Base-by-base conservation (phyloP, 164 flowering plant genomes). In the Liriodendron chinense region DNA sequence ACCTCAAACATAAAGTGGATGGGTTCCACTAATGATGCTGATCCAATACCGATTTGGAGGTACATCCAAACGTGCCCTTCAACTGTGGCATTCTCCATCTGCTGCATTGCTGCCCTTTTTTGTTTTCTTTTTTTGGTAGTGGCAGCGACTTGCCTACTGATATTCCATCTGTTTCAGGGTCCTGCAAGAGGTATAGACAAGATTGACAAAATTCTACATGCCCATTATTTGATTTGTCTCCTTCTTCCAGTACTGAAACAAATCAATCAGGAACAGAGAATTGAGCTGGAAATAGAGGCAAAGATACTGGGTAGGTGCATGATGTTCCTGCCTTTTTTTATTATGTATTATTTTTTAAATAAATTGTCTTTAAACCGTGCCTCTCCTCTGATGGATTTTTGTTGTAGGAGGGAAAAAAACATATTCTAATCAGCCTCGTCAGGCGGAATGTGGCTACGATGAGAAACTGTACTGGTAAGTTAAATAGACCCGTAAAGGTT, bases 211-310 rank as follows among this genome's bases (percentile, higher is more conserved):
- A 81, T 81, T 70, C 80, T 84, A 20, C 78, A 81, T 67, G 82
- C 85, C 64, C 92, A 89, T 74, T 90, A 94, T 79, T 53, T 93
- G 85, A 85, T 90, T 8, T 81, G 87, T 76, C 72, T 86, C 81
- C 92, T 92, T 83, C 90, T 93, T 79, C 98, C 97, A 49, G 80
- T 88, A 9, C 78, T 91, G 69, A 85, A 84, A 74, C 82, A 85
- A 83, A 78, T 93, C 14, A 89, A 90, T 72, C 72, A 81, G 69
- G 92, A 88, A 26, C 90, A 86, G 74, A 81, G 67, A 57, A 72
- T 78, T 73, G 97, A 91, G 82, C 74, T 88, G 22, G 91, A 89
- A 71, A 65, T 84, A 20, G 97, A 92, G 81, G 89, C 91, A 59
- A 86, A 80, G 74, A 68, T 81, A 9, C 83, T 80, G 86, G 97